Base-by-base conservation (phyloP, 2,329 filamentous ascomycete species). In the Calonectria pauciramosa region DNA sequence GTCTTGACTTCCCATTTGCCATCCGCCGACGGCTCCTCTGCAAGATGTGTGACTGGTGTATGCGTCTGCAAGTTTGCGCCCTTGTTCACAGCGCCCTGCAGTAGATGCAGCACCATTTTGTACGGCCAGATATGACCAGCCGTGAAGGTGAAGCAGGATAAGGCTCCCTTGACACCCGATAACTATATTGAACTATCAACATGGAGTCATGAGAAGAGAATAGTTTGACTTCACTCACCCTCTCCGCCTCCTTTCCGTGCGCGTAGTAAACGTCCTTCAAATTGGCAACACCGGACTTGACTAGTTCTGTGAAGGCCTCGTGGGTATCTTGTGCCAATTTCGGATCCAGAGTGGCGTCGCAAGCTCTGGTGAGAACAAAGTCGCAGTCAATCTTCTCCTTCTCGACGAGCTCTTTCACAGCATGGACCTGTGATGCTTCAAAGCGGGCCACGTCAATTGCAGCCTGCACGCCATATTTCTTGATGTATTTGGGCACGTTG, bases 321-420 rank as follows among this genome's bases (percentile, higher is more conserved):
- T 71, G 66, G 4, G 54, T 52, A 18, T 74, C 30, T 20, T 74
- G 36, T 5, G 81, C 78, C 10, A 80, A 73, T 4, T 72, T 38
- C 0, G 70, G 28, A n/a, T 79, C 79, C 36, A 87, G 76, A 23
- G 82, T 82, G 7, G 86, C 83, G 73, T 88, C 86, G 5, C 82
- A 80, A 10, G 84, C 83, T 9, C 86, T 86, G 81, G 23, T 73
- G 5, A 75, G 16, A 3, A 64, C 30, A 28, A 75, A 72, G 3
- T 75, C 69, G 44, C 71, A 74, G 38, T 77, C 76, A 9, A 75
- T 41, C 11, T 71, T 66, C 28, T 84, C 82, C 18, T 78, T 75
- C 44, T 71, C 68, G 6, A 88, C 81, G 16, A 83, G 76, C 5
- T 83, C 76, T 74, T 86, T 85, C n/a, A 88, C 78, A 3, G 75